These are phyloP conservation scores for Calonectria pauciramosa DNA, from an alignment of 2,329 filamentous ascomycete genomes.

Conservation along the genomic window DNA sequence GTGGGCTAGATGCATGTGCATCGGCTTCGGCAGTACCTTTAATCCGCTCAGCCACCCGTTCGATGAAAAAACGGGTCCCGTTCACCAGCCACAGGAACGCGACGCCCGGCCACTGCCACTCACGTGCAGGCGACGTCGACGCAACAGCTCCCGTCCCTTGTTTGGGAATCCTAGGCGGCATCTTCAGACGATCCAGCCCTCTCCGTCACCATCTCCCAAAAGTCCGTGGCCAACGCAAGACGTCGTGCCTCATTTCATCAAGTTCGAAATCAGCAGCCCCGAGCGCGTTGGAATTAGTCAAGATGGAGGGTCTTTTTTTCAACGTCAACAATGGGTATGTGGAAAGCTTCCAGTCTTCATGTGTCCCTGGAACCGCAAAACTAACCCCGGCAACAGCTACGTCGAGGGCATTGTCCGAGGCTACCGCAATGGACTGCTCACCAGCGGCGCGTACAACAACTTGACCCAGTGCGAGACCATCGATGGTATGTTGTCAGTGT, in stretches of 20 bases:
- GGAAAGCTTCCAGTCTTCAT: conserved; percentile 20
- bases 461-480: conserved; percentile 98
- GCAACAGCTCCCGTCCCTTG: conserved; percentile 37
- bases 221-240: conserved; percentile 27
- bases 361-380: conserved; percentile 39
- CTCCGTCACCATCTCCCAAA: conserved; percentile 29
- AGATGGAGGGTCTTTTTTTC: conserved; percentile 93
- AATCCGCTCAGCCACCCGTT: conserved; percentile 37
- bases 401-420: conserved; percentile 97
- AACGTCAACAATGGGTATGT: conserved; percentile 92
- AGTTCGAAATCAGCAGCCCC: conserved; percentile 14
- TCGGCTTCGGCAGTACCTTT: conserved; percentile 44
- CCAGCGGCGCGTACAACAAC: conserved; percentile 91
- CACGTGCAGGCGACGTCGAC: conserved; percentile 44
- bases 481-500: conserved; percentile 75
- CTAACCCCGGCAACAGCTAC: conserved; percentile 73
- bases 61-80: neutral
- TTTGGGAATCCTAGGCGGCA: conserved; percentile 45
- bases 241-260: conserved; percentile 15
- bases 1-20: conserved; percentile 40
- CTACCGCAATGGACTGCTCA: conserved; percentile 95
- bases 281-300: conserved; percentile 38
- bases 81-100: conserved; percentile 5
- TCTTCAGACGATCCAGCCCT: conserved; percentile 38
- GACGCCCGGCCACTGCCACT: conserved; percentile 36